phyloP scores from a whole-genome alignment of 106 monocot genomes.

The Dactylorhiza incarnata region DNA sequence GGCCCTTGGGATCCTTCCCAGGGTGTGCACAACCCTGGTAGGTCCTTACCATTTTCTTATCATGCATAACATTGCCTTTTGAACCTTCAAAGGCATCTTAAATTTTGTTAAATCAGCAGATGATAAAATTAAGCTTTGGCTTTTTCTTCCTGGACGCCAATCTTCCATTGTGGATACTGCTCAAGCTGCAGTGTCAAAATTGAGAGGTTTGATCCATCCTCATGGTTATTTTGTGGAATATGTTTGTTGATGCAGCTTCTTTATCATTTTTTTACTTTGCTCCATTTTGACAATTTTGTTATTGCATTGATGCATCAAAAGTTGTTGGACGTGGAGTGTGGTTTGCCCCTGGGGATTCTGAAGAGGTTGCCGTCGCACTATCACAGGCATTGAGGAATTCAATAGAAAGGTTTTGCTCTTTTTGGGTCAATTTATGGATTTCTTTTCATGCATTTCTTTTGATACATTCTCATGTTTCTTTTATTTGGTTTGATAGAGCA shows the following conservation, averaged over 20 bases:
- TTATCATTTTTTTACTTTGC: neutral
- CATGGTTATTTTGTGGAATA: neutral
- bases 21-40: constrained; percentile 93
- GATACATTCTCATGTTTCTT: constrained; percentile 2
- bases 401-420: constrained; percentile 68
- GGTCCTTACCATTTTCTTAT: constrained; percentile 6
- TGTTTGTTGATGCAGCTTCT: neutral
- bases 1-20: constrained; percentile 99
- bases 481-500: constrained; percentile 37
- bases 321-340: constrained; percentile 75
- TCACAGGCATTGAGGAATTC: constrained; percentile 82
- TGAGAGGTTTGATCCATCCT: constrained; percentile 50
- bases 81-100: neutral
- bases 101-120: constrained; percentile 35
- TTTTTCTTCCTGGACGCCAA: constrained; percentile 92
- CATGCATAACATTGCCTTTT: neutral
- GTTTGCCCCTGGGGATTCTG: constrained; percentile 91
- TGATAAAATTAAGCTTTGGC: constrained; percentile 98
- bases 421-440: neutral
- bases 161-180: constrained; percentile 62
- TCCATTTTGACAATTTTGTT: neutral
- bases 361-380: constrained; percentile 83
- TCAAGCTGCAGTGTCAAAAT: constrained; percentile 55
- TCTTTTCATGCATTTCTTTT: neutral
- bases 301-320: constrained; percentile 8